Percentiles rank a stretch among this genome's conserved stretches.
Conservation (phyloP, 441 rosid species). For the Rhodomyrtus psidioides region DNA sequence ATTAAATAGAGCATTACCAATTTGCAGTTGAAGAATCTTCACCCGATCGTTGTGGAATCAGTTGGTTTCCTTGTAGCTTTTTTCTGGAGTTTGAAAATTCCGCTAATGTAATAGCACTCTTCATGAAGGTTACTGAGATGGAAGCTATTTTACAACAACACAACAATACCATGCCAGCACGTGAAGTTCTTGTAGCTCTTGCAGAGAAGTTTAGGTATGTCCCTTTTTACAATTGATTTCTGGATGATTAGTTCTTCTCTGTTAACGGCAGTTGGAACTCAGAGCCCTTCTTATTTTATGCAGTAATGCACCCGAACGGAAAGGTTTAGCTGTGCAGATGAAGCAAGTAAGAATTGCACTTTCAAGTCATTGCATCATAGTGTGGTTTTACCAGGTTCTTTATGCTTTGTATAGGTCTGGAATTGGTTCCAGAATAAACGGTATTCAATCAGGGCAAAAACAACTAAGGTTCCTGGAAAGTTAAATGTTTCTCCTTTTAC, state of each 20-base stretch:
- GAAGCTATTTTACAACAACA: slow-evolving; percentile 81
- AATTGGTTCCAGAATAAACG: slow-evolving; percentile 99
- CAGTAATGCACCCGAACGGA: slow-evolving; percentile 75
- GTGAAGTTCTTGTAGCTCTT: slow-evolving; percentile 65
- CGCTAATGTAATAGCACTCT: neutral
- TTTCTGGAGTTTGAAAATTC: neutral
- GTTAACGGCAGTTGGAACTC: neutral
- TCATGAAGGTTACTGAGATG: slow-evolving; percentile 77
- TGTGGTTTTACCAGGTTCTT: neutral
- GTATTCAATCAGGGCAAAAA: slow-evolving; percentile 84
- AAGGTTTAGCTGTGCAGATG: slow-evolving; percentile 83
- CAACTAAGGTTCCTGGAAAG: slow-evolving; percentile 74
- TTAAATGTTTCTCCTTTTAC: slow-evolving; percentile 62
- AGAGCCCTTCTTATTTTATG: slow-evolving; percentile 8
- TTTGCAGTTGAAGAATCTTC: neutral
- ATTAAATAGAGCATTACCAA: neutral
- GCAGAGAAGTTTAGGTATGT: slow-evolving; percentile 85
- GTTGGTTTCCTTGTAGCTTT: neutral
- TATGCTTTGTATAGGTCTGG: slow-evolving; percentile 55
- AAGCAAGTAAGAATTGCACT: slow-evolving; percentile 59
- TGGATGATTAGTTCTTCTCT: neutral
- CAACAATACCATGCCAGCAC: slow-evolving; percentile 64
- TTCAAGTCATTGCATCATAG: neutral
- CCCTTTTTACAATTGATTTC: slow-evolving; percentile 3
- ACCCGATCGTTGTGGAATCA: neutral